Evolutionary conservation across 768 basidiomycete species (phyloP).

Genomic region (Glaciozyma martinii): DNA sequence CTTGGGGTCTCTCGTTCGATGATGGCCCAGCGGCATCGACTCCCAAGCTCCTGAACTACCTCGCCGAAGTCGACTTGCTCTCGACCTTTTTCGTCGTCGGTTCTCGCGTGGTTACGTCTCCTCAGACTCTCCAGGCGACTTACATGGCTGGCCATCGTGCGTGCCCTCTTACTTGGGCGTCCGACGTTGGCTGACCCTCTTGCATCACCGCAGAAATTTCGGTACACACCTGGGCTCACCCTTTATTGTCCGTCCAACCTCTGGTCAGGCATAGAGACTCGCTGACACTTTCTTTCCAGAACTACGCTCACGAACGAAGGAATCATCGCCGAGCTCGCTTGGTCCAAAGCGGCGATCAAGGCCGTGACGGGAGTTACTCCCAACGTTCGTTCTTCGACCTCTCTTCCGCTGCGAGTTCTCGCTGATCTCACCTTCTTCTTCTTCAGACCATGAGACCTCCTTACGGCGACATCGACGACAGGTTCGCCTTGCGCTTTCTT

Average conservation of each 20-base stretch:
- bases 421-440: neutral
- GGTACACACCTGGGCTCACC: slow-evolving; percentile 70
- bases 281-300: neutral
- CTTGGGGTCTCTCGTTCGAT: slow-evolving; percentile 53
- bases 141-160: slow-evolving; percentile 69
- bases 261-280: neutral
- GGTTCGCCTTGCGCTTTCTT: too few relatives aligned
- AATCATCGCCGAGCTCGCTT: slow-evolving; percentile 58
- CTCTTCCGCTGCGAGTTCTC: neutral
- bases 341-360: slow-evolving; percentile 75
- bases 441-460: slow-evolving; percentile 50
- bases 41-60: slow-evolving; percentile 60
- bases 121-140: slow-evolving; percentile 59
- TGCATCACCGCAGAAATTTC: slow-evolving; percentile 47
- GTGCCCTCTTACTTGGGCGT: neutral
- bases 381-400: slow-evolving; percentile 35
- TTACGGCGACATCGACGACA: slow-evolving; percentile 65
- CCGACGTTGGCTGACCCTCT: slow-evolving; percentile 62
- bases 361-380: slow-evolving; percentile 64
- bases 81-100: slow-evolving; percentile 84
- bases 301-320: slow-evolving; percentile 53
- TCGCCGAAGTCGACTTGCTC: slow-evolving; percentile 55
- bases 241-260: slow-evolving; percentile 26
- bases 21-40: slow-evolving; percentile 77
- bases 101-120: slow-evolving; percentile 67